Conservation (phyloP, 352 stramenopile genomes). For the Pelagophyceae sp. region DNA sequence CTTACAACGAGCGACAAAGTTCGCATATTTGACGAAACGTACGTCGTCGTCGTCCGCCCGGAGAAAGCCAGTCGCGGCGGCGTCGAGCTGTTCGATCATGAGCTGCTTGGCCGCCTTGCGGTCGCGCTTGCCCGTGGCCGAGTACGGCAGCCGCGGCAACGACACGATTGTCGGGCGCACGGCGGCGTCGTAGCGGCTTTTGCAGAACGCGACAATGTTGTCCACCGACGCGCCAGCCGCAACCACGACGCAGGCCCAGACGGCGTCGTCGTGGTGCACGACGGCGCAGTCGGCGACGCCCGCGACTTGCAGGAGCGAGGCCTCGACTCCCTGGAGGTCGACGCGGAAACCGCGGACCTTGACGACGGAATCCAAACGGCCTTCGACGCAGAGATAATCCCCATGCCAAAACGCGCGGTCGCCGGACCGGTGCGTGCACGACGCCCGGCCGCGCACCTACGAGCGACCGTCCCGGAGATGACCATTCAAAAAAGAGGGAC, state of each 20-base stretch:
- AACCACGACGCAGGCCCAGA: not conserved
- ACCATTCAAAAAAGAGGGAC: no score
- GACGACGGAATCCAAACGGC: not conserved
- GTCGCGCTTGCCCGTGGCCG: not conserved
- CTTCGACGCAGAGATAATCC: not conserved
- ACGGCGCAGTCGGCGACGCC: not conserved
- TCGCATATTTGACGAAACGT: no score
- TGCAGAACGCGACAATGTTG: not conserved
- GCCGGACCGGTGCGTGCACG: not conserved
- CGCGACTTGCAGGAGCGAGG: not conserved
- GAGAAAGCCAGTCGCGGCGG: not conserved
- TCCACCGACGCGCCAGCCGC: not conserved
- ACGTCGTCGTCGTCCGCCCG: not conserved
- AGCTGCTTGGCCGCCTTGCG: not conserved
- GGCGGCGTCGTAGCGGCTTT: not conserved
- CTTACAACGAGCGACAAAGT: no score
- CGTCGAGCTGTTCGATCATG: not conserved
- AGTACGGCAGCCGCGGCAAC: not conserved
- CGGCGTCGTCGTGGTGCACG: not conserved
- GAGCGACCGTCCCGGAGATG: no score
- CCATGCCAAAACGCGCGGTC: not conserved
- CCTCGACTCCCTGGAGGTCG: not conserved
- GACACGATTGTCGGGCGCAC: not conserved
- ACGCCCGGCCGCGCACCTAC: no score
- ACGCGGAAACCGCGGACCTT: not conserved